Conservation (phyloP, 768 basidiomycete species). For the Lanmaoa pseudosensibilis region DNA sequence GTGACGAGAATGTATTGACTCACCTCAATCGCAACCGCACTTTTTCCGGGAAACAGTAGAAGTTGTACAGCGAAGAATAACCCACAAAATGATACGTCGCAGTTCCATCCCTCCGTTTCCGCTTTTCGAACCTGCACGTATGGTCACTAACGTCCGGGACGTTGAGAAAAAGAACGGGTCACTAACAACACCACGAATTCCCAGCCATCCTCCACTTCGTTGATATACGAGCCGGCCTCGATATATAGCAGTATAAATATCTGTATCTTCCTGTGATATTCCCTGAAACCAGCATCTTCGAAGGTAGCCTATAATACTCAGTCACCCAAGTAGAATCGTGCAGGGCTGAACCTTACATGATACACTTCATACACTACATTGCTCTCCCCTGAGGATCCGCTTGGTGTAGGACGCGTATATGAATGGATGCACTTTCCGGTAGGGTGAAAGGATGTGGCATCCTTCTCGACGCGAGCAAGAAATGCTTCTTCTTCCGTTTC, state of each 20-base stretch:
- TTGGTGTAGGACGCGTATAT: conserved; percentile 62
- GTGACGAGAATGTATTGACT: conserved; percentile 13
- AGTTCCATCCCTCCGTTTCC: conserved; percentile 57
- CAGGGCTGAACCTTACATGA: conserved; percentile 58
- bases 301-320: conserved; percentile 63
- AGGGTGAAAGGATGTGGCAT: conserved; percentile 78
- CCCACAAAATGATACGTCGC: conserved; percentile 89
- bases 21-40: conserved; percentile 85
- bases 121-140: conserved; percentile 73
- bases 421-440: conserved; percentile 71
- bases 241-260: conserved; percentile 93
- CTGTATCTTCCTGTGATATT: conserved; percentile 92
- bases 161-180: background rate
- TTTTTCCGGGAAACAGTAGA: conserved; percentile 93
- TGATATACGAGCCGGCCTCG: conserved; percentile 93
- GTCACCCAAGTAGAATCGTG: background rate
- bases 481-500: conserved; percentile 68
- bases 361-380: conserved; percentile 85
- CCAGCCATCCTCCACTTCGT: conserved; percentile 92
- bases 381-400: conserved; percentile 47
- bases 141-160: conserved; percentile 1
- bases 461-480: conserved; percentile 66
- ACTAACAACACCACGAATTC: conserved; percentile 87
- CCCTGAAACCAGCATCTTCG: conserved; percentile 82
- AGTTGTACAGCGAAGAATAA: conserved; percentile 92